Base-by-base conservation (phyloP, 2,329 filamentous ascomycete species). In the Chaetomiaceae sp. region DNA sequence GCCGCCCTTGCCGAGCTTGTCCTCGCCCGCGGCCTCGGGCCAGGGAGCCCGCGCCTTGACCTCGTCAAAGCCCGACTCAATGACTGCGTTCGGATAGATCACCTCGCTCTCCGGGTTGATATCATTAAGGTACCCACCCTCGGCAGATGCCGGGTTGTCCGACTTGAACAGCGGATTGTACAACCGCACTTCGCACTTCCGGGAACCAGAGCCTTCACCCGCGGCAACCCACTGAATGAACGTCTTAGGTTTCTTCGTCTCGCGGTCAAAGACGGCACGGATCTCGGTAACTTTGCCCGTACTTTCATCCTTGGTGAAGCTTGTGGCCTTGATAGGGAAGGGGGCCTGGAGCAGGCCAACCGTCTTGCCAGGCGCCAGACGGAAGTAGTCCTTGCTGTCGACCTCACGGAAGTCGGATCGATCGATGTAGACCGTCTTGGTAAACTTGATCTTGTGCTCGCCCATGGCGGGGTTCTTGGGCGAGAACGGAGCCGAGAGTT, bases 161-260 rank as follows among this genome's bases (percentile, higher is more conserved):
- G 86, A 89, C 69, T 90, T 90, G 80, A 96, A 96, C 0, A 97
- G 79, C 3, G 83, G 76, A 67, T 90, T 88, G 73, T 94, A 86
- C 43, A 94, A 77, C 54, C 91, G 86, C 37, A 84, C 87, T 69
- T 91, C 87, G 11, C 86, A 85, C 60, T 83, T 82, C 13, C 77
- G 77, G 0, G 85, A 80, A 1, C 82, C 85, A 9, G 85, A 80
- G 1, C 82, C 85, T 34, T 84, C 81, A 5, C 53, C 53, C 4
- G 84, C 84, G 11, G 53, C 82, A 5, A 96, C 88, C 92, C 92
- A 96, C 66, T 96, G 90, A 67, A 96, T 95, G 66, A 83, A 89
- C 1, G 90, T 85, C 73, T 95, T 92, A 37, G 86, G 82, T 62
- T 83, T 81, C 65, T 85, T 84, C 16, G 78, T 81, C 56, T 89